Percentiles rank a stretch among this genome's conserved stretches.
These are phyloP conservation scores for Trametes coccinea DNA, from an alignment of 768 basidiomycete genomes.

Conservation along the genomic window DNA sequence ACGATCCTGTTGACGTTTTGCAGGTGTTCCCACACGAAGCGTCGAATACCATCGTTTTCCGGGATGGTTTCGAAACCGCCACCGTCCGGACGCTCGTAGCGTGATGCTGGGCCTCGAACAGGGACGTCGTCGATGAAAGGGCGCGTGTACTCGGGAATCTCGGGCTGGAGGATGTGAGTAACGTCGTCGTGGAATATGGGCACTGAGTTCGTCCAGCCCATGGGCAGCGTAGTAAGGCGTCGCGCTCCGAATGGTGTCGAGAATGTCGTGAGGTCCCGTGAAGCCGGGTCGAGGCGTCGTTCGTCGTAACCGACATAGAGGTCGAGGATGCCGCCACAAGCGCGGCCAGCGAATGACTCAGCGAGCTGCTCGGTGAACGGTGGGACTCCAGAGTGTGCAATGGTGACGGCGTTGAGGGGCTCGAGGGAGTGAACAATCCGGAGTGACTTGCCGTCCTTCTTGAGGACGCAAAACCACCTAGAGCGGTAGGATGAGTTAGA, in stretches of 20 bases:
- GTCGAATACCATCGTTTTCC: too few species aligned
- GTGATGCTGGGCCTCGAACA: too few species aligned
- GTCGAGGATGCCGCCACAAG: constrained; percentile 35
- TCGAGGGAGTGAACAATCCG: constrained; percentile 30
- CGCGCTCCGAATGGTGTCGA: too few species aligned
- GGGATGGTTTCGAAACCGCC: too few species aligned
- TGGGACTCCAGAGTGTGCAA: constrained; percentile 16
- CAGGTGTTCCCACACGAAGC: too few species aligned
- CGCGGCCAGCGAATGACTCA: constrained; percentile 14
- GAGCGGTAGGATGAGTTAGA: constrained; percentile 41
- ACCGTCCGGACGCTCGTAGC: too few species aligned
- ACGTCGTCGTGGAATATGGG: constrained; percentile 21
- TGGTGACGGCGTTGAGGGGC: constrained; percentile 27
- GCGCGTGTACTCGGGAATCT: constrained; percentile 19
- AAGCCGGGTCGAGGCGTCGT: constrained; percentile 4
- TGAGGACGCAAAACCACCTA: constrained; percentile 43
- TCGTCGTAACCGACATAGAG: constrained; percentile 29
- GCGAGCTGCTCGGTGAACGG: constrained; percentile 25
- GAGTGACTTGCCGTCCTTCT: constrained; percentile 24
- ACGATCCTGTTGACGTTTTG: constrained; percentile 38
- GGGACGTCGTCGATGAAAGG: too few species aligned
- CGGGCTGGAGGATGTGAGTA: constrained; percentile 12
- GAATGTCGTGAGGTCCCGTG: too few species aligned
- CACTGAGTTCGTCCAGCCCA: too few species aligned
- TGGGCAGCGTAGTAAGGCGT: too few species aligned